Evolutionary conservation across 2,329 filamentous ascomycete genomes (phyloP).

Genomic region (Neofusicoccum sp.): DNA sequence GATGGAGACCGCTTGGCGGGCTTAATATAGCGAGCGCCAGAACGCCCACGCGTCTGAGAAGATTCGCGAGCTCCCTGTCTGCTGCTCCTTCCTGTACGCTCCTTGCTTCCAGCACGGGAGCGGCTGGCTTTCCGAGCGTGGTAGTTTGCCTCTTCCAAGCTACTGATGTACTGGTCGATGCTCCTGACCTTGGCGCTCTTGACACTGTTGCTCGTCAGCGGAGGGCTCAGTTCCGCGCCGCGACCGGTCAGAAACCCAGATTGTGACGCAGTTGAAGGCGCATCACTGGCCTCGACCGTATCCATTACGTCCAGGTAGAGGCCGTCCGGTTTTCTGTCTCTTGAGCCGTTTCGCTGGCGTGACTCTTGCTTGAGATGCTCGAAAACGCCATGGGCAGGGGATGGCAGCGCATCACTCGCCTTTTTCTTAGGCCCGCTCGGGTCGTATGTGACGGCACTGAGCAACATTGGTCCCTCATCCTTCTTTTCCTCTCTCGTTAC

Average conservation of each 20-base stretch:
- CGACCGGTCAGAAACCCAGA: conserved; percentile 14
- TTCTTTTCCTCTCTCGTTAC: conserved; percentile 35
- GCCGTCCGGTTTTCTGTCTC: conserved; percentile 76
- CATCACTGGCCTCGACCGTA: conserved; percentile 37
- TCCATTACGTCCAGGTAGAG: conserved; percentile 56
- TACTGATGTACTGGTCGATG: conserved; percentile 83
- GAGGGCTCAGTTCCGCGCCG: conserved; percentile 57
- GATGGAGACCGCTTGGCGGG: conserved; percentile 85
- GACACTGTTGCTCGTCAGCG: conserved; percentile 51
- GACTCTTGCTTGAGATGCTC: conserved; percentile 62
- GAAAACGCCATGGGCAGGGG: conserved; percentile 67
- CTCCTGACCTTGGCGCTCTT: conserved; percentile 64
- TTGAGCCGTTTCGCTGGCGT: conserved; percentile 68
- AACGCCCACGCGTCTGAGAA: conserved; percentile 72
- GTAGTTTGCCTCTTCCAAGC: conserved; percentile 74
- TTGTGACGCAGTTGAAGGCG: conserved; percentile 32
- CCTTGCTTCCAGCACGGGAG: conserved; percentile 49
- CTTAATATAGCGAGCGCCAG: conserved; percentile 67
- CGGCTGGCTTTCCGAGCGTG: conserved; percentile 47
- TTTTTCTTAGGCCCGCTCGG: conserved; percentile 29
- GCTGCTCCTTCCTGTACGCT: conserved; percentile 5
- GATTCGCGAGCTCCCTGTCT: conserved; percentile 21
- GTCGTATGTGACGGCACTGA: conserved; percentile 41
- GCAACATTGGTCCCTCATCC: conserved; percentile 48
- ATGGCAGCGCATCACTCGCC: conserved; percentile 63